Base-by-base conservation (phyloP, 805 yeast species). In the Clavispora santaluciae region DNA sequence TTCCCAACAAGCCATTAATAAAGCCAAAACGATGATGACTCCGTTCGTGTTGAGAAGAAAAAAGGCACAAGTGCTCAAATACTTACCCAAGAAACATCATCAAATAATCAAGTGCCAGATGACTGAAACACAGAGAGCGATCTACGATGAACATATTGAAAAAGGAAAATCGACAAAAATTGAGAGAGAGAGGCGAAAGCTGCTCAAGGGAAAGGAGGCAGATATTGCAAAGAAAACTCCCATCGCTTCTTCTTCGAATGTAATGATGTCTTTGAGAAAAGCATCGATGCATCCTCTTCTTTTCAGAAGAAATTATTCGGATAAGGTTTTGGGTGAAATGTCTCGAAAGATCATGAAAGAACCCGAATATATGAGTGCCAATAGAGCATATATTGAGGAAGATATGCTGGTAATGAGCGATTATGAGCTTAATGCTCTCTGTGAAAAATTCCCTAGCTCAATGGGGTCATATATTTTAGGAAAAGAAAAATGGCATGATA, bases 21-120 rank as follows among this genome's bases (percentile, higher is more conserved):
- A 89, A 57, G 99, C 99, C 3, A 88, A 87, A 60, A 84, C 93
- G 5, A 91, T 93, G 97, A 91, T 93, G 98, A 85, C 95, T 2
- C 99, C 99, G 4, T 93, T 93, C 66, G 91, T 93, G 7, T 68
- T 93, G 54, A 76, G 99, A 63, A 80, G 99, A 60, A 83, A 83
- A 58, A 93, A 93, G 66, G 86, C 78, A 41, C 97, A 91, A 63
- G 99, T 93, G 6, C 73, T 93, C 61, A 79, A 86, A 57, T 91
- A 93, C 58, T 69, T 93, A 43, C 99, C 99, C 1, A 72, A 75
- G 22, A 93, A 93, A 57, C 64, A 69, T 41, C 87, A 83, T 43
- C 66, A 64, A 34, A 74, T 85, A 26, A 78, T 76, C 38, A 72
- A 71, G 48, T 89, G 97, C 61, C 81, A 76, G 1, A 65, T 89